These are phyloP conservation scores for Chlorella sp. DNA, from an alignment of 139 green algal species.

Conservation along the genomic window DNA sequence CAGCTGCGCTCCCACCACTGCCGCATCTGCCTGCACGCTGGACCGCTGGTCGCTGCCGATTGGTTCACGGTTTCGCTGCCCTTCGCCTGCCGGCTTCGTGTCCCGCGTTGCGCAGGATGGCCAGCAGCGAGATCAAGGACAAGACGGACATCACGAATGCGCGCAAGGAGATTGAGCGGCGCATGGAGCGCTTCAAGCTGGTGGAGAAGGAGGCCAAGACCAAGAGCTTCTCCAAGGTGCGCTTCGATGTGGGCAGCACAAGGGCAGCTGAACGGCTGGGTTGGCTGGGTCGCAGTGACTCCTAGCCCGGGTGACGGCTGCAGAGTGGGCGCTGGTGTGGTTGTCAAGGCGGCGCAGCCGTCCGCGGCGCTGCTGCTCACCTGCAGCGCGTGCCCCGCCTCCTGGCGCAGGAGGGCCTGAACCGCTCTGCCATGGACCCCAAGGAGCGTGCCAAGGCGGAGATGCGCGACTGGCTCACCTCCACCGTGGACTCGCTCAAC, in stretches of 20 bases:
- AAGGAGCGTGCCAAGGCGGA: conserved; percentile 87
- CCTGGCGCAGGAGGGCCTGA: conserved; percentile 70
- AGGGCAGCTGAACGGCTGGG: too few species aligned
- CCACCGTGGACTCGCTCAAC: conserved; percentile 81
- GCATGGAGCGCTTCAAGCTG: conserved; percentile 99
- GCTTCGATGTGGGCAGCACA: too few species aligned
- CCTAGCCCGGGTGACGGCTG: too few species aligned
- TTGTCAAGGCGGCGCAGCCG: too few species aligned
- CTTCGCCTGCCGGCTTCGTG: too few species aligned
- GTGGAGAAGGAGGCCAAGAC: conserved; percentile 98
- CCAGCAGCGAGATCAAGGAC: conserved; percentile 96
- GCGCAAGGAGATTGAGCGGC: conserved; percentile 91
- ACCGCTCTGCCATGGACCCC: conserved; percentile 79
- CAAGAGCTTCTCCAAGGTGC: conserved; percentile 90
- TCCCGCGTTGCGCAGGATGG: conserved; percentile 63
- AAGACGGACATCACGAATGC: conserved; percentile 88
- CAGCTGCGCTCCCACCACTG: not conserved
- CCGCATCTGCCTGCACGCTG: too few species aligned
- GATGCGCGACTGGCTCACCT: conserved; percentile 93
- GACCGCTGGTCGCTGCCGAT: too few species aligned
- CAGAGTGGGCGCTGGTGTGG: too few species aligned
- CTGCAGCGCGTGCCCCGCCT: too few species aligned
- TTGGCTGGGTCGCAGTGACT: too few species aligned
- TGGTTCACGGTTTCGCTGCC: too few species aligned
- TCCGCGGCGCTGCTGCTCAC: too few species aligned